A percentile compares a stretch with the other conserved stretches of the same genome.
These are phyloP conservation scores for Kandelia obovata DNA, from an alignment of 345 rosid species.

Conservation along the genomic window DNA sequence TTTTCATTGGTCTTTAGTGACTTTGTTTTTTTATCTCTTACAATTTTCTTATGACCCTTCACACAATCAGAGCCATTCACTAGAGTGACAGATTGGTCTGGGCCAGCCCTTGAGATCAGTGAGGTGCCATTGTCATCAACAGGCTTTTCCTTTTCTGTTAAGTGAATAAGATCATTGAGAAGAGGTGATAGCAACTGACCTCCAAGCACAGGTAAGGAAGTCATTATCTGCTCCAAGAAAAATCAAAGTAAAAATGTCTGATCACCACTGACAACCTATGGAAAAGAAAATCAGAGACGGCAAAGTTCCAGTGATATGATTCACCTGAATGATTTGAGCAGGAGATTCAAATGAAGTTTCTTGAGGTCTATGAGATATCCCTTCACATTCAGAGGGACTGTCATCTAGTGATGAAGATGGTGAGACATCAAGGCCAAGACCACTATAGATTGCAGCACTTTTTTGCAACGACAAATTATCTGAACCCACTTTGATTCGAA, in stretches of 20 bases:
- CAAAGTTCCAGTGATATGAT: slow-evolving; percentile 20
- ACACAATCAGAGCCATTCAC: slow-evolving; percentile 32
- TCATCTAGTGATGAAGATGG: slow-evolving; percentile 64
- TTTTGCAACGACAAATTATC: slow-evolving; percentile 55
- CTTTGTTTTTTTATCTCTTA: slow-evolving; percentile 36
- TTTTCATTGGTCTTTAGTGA: slow-evolving; percentile 35
- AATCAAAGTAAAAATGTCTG: slow-evolving; percentile 19
- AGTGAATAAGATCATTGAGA: slow-evolving; percentile 46
- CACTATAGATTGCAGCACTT: slow-evolving; percentile 52
- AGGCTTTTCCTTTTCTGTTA: slow-evolving; percentile 37
- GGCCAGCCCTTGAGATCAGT: slow-evolving; percentile 24
- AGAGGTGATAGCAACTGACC: slow-evolving; percentile 66
- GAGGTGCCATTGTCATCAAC: slow-evolving; percentile 27
- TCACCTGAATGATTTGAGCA: slow-evolving; percentile 58
- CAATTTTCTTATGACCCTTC: slow-evolving; percentile 34
- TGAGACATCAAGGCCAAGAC: slow-evolving; percentile 61
- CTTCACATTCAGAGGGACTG: slow-evolving; percentile 56
- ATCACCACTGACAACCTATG: slow-evolving; percentile 12
- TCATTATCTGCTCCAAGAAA: slow-evolving; percentile 58
- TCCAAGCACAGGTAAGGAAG: slow-evolving; percentile 50
- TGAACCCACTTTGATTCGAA: slow-evolving; percentile 70
- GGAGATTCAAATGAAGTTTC: slow-evolving; percentile 52
- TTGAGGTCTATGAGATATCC: slow-evolving; percentile 35
- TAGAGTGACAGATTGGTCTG: slow-evolving; percentile 14
- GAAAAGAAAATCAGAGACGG: slow-evolving; percentile 17